Evolutionary conservation across 2,329 filamentous ascomycete species (phyloP).

Genomic region (Stagonosporopsis rhizophila): DNA sequence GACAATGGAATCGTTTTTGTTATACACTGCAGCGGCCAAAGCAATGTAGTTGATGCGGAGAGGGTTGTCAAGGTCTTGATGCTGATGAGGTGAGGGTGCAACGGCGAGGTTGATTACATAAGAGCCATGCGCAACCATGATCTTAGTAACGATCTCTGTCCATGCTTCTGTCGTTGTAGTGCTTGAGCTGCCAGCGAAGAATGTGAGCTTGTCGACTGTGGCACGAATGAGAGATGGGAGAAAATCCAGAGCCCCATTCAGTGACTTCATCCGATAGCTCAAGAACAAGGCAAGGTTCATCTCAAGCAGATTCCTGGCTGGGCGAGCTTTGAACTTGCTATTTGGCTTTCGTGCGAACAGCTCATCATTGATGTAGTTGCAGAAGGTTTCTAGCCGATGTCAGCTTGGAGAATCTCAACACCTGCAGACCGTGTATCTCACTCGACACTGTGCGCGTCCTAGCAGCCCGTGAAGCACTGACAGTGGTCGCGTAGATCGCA

Average conservation of each 20-base stretch:
- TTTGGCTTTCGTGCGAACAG: background rate
- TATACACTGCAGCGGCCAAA: background rate
- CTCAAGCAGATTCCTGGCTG: background rate
- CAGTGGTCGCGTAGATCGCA: background rate
- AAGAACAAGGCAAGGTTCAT: conserved; percentile 7
- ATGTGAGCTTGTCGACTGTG: background rate
- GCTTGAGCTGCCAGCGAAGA: background rate
- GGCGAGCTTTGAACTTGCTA: background rate
- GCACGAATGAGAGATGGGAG: background rate
- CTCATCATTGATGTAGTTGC: conserved; percentile 4
- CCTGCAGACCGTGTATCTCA: background rate
- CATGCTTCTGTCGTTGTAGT: background rate
- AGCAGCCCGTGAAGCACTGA: background rate
- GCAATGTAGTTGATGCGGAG: no score
- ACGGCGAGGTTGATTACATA: background rate
- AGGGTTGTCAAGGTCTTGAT: background rate
- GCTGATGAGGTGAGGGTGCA: background rate
- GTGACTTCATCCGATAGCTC: background rate
- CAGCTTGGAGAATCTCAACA: background rate
- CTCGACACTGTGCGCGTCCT: background rate
- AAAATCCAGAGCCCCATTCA: background rate
- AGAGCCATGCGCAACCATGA: background rate
- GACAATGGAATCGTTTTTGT: no score
- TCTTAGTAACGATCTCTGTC: background rate
- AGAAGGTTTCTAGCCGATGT: background rate